Percentiles rank a stretch among this genome's conserved stretches.
phyloP scores from a whole-genome alignment of 345 rosid species.

The Eucalyptus sp. region DNA sequence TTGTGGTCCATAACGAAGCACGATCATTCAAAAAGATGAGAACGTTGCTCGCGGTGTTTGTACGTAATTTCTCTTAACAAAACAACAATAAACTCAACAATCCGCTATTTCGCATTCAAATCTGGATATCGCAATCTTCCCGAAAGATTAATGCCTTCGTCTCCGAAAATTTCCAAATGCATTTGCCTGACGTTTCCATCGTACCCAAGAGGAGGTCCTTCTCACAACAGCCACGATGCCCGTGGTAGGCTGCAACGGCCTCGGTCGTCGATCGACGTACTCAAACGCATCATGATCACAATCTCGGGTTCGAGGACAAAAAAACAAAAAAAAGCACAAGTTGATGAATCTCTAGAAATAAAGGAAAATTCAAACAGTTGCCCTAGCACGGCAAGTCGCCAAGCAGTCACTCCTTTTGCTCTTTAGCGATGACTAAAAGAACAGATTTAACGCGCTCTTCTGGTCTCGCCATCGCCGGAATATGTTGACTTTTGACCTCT shows the following conservation, averaged over 20 bases:
- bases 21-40: no score
- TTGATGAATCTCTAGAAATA: background rate
- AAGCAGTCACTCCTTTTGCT: background rate
- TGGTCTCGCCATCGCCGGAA: background rate
- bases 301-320: background rate
- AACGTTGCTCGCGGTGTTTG: no score
- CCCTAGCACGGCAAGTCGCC: background rate
- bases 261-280: background rate
- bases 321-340: rapidly evolving
- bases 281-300: background rate
- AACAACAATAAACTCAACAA: no score
- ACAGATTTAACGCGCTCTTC: background rate
- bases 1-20: no score
- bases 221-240: background rate
- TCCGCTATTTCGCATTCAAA: no score
- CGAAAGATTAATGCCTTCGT: background rate
- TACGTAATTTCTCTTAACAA: no score
- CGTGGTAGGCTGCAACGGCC: rapidly evolving
- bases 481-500: background rate
- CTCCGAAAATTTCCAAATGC: background rate
- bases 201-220: background rate
- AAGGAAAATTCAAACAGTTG: background rate
- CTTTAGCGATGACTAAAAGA: background rate
- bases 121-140: background rate
- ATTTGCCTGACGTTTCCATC: rapidly evolving